A percentile compares a stretch with the other conserved stretches of the same genome.
phyloP scores from a whole-genome alignment of 192 early-diverging fungal genomes.

The Phlyctochytrium arcticum region DNA sequence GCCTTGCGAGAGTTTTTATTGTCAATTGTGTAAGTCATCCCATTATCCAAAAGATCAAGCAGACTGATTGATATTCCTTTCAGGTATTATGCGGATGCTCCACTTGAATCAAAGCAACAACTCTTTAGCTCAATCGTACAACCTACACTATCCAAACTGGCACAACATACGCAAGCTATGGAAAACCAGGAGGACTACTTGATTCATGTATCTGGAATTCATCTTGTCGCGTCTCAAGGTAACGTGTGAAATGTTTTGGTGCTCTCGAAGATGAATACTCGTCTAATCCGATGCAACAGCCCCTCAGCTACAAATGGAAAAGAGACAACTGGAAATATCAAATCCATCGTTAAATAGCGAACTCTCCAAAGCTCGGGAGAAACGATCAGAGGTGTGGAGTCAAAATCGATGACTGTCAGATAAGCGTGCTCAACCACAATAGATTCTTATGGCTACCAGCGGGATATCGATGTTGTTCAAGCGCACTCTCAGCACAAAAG shows the following conservation, averaged over 20 bases:
- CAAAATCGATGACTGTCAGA: neutral
- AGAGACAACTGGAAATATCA: neutral
- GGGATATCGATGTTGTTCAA: neutral
- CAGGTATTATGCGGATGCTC: constrained; percentile 22
- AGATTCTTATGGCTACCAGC: neutral
- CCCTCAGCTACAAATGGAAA: neutral
- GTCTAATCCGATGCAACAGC: neutral
- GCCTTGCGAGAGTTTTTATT: constrained; percentile 31
- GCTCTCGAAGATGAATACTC: neutral
- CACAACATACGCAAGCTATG: neutral
- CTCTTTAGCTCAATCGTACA: constrained; percentile 16
- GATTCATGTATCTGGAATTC: neutral
- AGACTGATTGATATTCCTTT: neutral
- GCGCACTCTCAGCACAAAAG: neutral
- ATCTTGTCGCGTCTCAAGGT: neutral
- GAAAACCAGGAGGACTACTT: neutral
- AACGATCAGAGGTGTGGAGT: neutral
- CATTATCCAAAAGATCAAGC: no score
- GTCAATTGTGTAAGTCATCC: constrained; percentile 19
- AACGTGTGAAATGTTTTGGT: neutral
- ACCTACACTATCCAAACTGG: constrained; percentile 16
- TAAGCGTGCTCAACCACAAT: neutral
- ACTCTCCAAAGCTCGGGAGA: neutral
- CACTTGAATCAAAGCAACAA: constrained; percentile 5
- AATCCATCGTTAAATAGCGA: neutral